phyloP scores from a whole-genome alignment of 495 filamentous ascomycete genomes.

The Aspergillus ostianus region DNA sequence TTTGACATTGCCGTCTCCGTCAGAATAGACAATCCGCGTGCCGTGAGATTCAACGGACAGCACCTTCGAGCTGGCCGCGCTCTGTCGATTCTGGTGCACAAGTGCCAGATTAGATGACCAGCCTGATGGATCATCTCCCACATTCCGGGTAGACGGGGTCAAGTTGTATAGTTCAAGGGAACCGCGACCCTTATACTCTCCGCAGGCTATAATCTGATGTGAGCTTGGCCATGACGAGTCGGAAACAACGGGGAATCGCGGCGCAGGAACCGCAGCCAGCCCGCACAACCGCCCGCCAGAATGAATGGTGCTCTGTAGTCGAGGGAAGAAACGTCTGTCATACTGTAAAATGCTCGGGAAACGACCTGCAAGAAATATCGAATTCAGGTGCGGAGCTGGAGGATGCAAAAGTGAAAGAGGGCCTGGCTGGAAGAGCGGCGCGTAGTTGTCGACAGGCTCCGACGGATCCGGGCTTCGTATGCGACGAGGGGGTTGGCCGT shows the following conservation, averaged over 20 bases:
- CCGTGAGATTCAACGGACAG: constrained; percentile 85
- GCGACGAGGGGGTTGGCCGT: constrained; percentile 40
- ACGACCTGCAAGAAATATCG: constrained; percentile 67
- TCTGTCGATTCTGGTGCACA: constrained; percentile 75
- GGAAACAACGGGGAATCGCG: constrained; percentile 47
- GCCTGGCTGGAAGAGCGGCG: constrained; percentile 75
- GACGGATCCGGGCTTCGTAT: constrained; percentile 42
- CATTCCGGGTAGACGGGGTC: constrained; percentile 26
- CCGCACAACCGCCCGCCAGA: constrained; percentile 80
- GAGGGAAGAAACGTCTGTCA: constrained; percentile 82
- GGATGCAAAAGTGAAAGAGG: constrained; percentile 82
- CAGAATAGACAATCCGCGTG: constrained; percentile 78
- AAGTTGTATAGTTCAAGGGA: constrained; percentile 86
- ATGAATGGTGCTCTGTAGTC: constrained; percentile 72
- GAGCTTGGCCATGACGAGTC: constrained; percentile 51
- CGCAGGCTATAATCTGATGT: constrained; percentile 74
- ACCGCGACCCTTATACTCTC: constrained; percentile 93
- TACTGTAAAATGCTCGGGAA: constrained; percentile 90
- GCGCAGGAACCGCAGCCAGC: constrained; percentile 70
- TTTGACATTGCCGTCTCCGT: constrained; percentile 79
- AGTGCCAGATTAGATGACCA: constrained; percentile 34
- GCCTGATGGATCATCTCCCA: constrained; percentile 23
- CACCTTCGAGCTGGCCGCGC: constrained; percentile 74
- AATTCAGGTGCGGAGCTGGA: constrained; percentile 51
- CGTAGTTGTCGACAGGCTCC: constrained; percentile 52